A percentile compares a stretch with the other conserved stretches of the same genome.
phyloP scores from a whole-genome alignment of 1,284 basidiomycete species.

The Pyrrhoderma noxium region DNA sequence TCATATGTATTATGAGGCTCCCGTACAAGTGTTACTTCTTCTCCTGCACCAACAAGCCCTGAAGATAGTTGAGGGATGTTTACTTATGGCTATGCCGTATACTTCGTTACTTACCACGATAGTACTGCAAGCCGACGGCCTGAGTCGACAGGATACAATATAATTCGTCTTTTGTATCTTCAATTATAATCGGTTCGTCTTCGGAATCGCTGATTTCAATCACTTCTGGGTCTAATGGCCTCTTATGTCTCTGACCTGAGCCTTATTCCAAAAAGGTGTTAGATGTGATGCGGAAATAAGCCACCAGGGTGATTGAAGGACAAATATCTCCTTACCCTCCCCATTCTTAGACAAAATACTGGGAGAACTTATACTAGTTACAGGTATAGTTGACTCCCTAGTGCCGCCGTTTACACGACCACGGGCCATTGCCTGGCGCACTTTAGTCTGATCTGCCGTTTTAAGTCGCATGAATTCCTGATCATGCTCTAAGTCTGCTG shows the following conservation, averaged over 20 bases:
- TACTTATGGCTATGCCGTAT: no score
- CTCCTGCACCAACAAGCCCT: slow-evolving; percentile 72
- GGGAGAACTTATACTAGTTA: no score
- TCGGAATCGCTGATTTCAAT: slow-evolving; percentile 35
- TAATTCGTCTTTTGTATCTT: slow-evolving; percentile 54
- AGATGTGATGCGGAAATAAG: no score
- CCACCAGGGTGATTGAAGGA: no score
- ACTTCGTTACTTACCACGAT: slow-evolving; percentile 58
- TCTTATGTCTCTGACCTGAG: no score
- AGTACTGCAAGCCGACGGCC: slow-evolving; percentile 80
- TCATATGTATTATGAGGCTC: slow-evolving; percentile 69
- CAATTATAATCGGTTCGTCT: slow-evolving; percentile 34
- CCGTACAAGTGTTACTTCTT: slow-evolving; percentile 67
- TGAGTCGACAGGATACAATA: slow-evolving; percentile 53
- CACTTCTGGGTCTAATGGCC: slow-evolving; percentile 8
- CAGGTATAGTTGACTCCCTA: no score
- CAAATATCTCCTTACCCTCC: no score
- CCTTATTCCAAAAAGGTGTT: no score
- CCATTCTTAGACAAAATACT: no score
- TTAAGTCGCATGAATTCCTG: slow-evolving; percentile 45
- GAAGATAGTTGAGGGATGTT: slow-evolving; percentile 4
- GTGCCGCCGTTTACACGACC: no score
- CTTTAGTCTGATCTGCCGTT: slow-evolving; percentile 53
- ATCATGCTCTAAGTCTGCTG: slow-evolving; percentile 35
- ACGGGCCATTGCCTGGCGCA: slow-evolving; percentile 47